Evolutionary conservation across 208 protist species (phyloP), one percentile per base, ranked within the genome.

Genomic region (Trichomonas tenax): DNA sequence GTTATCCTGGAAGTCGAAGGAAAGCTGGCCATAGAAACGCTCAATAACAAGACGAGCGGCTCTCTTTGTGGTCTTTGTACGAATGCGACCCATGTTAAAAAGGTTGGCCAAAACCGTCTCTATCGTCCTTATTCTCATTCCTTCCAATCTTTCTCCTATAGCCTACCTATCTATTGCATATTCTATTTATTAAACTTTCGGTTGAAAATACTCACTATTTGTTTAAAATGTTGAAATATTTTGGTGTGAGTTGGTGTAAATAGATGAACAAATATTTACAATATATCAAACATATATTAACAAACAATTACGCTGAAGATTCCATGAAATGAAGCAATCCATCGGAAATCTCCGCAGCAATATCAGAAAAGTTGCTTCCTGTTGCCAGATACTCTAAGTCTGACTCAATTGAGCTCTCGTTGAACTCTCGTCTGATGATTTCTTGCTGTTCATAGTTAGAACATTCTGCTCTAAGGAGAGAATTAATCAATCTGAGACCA

Each of bases 11-110:
- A 99, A 99, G 98, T 99, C 99, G 84, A 98, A 96, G 96, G 98
- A 99, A 96, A 99, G 98, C 96, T 98, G 98, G 90, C 98, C 97
- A 98, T 99, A 99, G 98, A 99, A 99, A 98, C 99, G 99, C 98
- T 99, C 99, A 97, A 99, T 99, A 96, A 99, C 97, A 96, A 99
- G 97, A 96, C 98, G 98, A n/a, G 99, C 98, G 46, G 99, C 99
- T 97, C 99, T 99, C 98, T 99, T 99, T 97, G 99, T 98, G 93
- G 99, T 99, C 98, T 99, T 99, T n/a, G 99, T 99, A 97, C 99
- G 98, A 97, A 99, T 99, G 96, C 99, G 99, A 98, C 99, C 99
- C 99, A 89, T 89, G 23, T 44, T 31, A 89, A 89, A n/a, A 89
- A 89, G 58, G 58, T n/a, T n/a, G 58, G 26, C 11, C 58, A 51